These are phyloP conservation scores for Rhodotorula sp. DNA, from an alignment of 1,284 basidiomycete species.

Conservation along the genomic window DNA sequence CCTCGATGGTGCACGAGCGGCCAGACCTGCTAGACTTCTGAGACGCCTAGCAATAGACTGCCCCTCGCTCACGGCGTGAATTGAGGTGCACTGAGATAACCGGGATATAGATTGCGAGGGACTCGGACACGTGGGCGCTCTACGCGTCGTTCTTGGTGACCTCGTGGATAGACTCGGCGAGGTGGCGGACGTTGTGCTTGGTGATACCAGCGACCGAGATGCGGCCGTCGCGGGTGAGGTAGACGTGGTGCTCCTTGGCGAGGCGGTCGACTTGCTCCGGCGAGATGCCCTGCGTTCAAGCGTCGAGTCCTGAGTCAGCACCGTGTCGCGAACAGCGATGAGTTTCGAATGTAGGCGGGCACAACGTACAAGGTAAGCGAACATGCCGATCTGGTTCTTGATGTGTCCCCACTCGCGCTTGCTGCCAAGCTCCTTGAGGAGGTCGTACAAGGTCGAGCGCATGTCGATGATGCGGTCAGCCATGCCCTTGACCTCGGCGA, in stretches of 20 bases:
- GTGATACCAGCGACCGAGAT: slow-evolving; percentile 65
- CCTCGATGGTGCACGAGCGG: slow-evolving; percentile 47
- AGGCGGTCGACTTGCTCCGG: slow-evolving; percentile 67
- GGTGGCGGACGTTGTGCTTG: slow-evolving; percentile 70
- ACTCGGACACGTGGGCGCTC: too few species aligned
- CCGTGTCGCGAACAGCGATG: neutral
- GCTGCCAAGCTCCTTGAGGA: slow-evolving; percentile 76
- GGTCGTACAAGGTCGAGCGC: slow-evolving; percentile 72
- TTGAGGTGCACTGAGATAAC: too few species aligned
- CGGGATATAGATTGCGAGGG: too few species aligned
- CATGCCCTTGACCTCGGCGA: slow-evolving; percentile 82
- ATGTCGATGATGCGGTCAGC: slow-evolving; percentile 86
- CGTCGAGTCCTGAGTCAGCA: neutral
- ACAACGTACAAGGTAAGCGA: slow-evolving; percentile 53
- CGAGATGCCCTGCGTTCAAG: slow-evolving; percentile 29
- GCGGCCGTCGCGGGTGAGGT: slow-evolving; percentile 56
- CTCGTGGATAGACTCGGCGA: slow-evolving; percentile 71
- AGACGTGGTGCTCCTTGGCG: slow-evolving; percentile 76
- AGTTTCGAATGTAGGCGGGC: slow-evolving; percentile 45
- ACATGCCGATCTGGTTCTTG: slow-evolving; percentile 82
- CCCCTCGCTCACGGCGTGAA: too few species aligned
- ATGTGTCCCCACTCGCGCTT: slow-evolving; percentile 76
- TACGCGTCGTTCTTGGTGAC: slow-evolving; percentile 49
- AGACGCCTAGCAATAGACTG: too few species aligned
- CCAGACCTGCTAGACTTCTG: slow-evolving; percentile 54